These are phyloP conservation scores for Pezicula rhizophila DNA, from an alignment of 2,329 filamentous ascomycete species.

Conservation along the genomic window DNA sequence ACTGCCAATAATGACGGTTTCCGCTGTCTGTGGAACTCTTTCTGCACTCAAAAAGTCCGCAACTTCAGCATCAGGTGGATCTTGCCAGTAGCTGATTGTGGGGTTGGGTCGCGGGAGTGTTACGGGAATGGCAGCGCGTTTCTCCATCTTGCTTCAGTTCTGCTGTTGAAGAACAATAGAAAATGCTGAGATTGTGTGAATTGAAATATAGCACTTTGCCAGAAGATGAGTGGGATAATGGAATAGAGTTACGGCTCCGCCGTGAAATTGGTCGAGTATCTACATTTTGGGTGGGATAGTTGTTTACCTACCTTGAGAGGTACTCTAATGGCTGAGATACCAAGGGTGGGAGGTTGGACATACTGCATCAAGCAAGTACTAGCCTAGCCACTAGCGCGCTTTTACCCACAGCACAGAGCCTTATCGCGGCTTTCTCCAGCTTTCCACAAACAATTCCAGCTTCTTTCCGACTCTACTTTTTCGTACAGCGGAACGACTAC, in stretches of 20 bases:
- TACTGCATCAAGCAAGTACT: constrained; percentile 10
- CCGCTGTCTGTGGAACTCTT: constrained; percentile 9
- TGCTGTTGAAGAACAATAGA: background rate
- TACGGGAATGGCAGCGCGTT: constrained; percentile 14
- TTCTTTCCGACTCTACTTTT: no score
- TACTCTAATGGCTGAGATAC: background rate
- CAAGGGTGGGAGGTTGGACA: constrained; percentile 7
- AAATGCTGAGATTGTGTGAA: background rate
- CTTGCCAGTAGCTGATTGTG: constrained; percentile 30
- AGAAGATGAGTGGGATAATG: background rate
- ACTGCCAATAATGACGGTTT: constrained; percentile 18
- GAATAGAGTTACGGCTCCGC: background rate
- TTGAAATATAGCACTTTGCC: background rate
- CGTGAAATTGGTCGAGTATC: background rate
- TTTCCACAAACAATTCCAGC: background rate
- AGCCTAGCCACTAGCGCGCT: background rate
- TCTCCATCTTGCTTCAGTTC: constrained; percentile 12
- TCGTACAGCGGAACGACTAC: no score
- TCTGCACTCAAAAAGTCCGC: constrained; percentile 24
- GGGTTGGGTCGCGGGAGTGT: constrained; percentile 26
- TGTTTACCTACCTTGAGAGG: background rate
- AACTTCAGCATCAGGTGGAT: constrained; percentile 23
- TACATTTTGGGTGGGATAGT: background rate
- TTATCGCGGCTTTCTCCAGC: background rate
- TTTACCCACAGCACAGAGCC: background rate